Conservation (phyloP, 768 basidiomycete genomes). For the Ephemerocybe angulata region DNA sequence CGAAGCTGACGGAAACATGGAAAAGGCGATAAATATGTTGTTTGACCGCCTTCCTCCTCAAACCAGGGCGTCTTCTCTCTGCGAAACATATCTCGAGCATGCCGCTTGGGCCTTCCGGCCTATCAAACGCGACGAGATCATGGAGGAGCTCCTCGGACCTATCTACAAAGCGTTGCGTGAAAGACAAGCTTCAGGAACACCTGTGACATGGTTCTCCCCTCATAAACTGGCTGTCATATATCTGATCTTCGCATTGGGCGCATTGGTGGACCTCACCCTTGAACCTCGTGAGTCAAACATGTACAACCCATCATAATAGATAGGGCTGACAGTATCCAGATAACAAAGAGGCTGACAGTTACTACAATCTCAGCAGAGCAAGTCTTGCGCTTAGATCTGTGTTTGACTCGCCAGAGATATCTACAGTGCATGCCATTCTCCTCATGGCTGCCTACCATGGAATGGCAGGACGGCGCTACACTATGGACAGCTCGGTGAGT, state of each 20-base stretch:
- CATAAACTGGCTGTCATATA: slow-evolving; percentile 54
- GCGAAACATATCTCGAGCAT: slow-evolving; percentile 67
- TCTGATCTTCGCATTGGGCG: slow-evolving; percentile 54
- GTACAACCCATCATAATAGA: slow-evolving; percentile 28
- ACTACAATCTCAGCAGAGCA: slow-evolving; percentile 44
- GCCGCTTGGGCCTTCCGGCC: slow-evolving; percentile 62
- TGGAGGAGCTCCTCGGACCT: slow-evolving; percentile 62
- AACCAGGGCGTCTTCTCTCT: slow-evolving; percentile 59
- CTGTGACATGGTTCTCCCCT: slow-evolving; percentile 34
- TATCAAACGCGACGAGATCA: slow-evolving; percentile 62
- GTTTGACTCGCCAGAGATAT: slow-evolving; percentile 49
- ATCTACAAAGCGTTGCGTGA: slow-evolving; percentile 54
- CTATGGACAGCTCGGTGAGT: slow-evolving; percentile 44
- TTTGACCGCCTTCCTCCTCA: slow-evolving; percentile 53
- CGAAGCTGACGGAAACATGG: slow-evolving; percentile 34
- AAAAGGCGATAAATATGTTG: slow-evolving; percentile 40
- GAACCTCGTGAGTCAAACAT: slow-evolving; percentile 40
- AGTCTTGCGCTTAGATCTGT: slow-evolving; percentile 44
- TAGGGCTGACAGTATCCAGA: slow-evolving; percentile 32
- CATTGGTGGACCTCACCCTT: slow-evolving; percentile 57
- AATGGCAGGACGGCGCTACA: slow-evolving; percentile 40
- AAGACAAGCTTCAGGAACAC: slow-evolving; percentile 24
- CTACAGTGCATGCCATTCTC: slow-evolving; percentile 49
- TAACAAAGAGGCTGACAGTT: slow-evolving; percentile 43
- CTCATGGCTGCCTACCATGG: slow-evolving; percentile 43